Conservation (phyloP, 306 rosid species). For the Senna siamea region DNA sequence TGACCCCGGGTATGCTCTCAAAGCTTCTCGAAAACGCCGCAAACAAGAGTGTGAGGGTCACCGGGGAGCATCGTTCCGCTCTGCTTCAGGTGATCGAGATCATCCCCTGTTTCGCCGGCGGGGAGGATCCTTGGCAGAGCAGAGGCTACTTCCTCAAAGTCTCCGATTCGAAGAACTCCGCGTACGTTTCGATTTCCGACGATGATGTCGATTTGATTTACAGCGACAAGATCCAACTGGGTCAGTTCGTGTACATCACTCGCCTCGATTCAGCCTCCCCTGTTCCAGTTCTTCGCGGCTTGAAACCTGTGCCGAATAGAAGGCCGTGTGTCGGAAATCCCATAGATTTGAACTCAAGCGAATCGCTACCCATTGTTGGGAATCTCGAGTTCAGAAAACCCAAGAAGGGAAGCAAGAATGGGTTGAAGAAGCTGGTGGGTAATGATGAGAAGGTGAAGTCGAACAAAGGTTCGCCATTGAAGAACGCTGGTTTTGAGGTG, state of each 20-base stretch:
- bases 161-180: conserved; percentile 71
- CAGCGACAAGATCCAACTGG: conserved; percentile 61
- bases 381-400: conserved; percentile 28
- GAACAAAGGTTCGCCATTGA: neutral
- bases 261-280: conserved; percentile 54
- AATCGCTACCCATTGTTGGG: conserved; percentile 34
- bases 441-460: neutral
- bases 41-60: conserved; percentile 45
- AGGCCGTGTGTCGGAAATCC: conserved; percentile 69
- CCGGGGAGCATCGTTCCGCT: conserved; percentile 70
- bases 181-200: conserved; percentile 63
- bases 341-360: conserved; percentile 55
- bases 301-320: conserved; percentile 63
- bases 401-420: conserved; percentile 26
- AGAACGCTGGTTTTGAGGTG: conserved; percentile 37
- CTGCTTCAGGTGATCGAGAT: conserved; percentile 75
- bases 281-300: conserved; percentile 61
- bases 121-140: conserved; percentile 55
- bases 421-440: conserved; percentile 17
- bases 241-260: conserved; percentile 72
- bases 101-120: conserved; percentile 55
- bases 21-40: conserved; percentile 70
- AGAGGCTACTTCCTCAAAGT: conserved; percentile 73
- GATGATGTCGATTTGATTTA: conserved; percentile 59
- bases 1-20: conserved; percentile 70